Evolutionary conservation across 176 grass and related monocot species (phyloP).

Genomic region (Oryza rufipogon): DNA sequence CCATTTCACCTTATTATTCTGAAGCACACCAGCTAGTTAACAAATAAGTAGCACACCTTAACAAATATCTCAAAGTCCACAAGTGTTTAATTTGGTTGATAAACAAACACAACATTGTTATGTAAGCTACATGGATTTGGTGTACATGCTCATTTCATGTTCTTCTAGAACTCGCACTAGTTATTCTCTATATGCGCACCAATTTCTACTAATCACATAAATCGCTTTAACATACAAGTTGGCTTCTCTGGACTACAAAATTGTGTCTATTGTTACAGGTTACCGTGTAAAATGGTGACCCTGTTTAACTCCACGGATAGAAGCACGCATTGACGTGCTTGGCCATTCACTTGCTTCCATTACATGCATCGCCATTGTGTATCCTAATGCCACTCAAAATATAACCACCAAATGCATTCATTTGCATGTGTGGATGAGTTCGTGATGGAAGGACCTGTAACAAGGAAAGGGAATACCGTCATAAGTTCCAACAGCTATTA

Average conservation of each 20-base stretch:
- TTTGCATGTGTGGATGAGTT: constrained; percentile 91
- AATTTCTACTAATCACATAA: not conserved
- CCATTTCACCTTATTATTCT: not conserved
- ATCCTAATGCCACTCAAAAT: constrained; percentile 76
- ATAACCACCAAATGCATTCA: constrained; percentile 93
- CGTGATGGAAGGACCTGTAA: constrained; percentile 80
- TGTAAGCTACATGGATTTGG: constrained; percentile 2
- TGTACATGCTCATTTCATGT: not conserved
- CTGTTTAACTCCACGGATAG: not conserved
- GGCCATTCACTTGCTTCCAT: constrained; percentile 34
- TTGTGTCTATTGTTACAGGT: not conserved
- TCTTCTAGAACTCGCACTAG: not conserved
- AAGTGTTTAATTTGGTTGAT: not conserved
- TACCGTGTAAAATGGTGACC: not conserved
- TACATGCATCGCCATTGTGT: constrained; percentile 38
- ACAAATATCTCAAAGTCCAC: not conserved
- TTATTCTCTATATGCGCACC: too few relatives aligned
- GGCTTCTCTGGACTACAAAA: constrained; percentile 17
- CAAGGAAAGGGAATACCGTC: not conserved
- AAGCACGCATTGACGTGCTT: not conserved
- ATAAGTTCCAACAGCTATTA: not conserved
- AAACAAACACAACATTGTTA: not conserved
- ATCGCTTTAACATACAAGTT: not conserved
- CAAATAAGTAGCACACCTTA: not conserved
- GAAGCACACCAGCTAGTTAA: not conserved